Percentiles rank a stretch among this genome's conserved stretches.
phyloP scores from a whole-genome alignment of 257 asterid genomes.

The Parsonsia alboflavescens region DNA sequence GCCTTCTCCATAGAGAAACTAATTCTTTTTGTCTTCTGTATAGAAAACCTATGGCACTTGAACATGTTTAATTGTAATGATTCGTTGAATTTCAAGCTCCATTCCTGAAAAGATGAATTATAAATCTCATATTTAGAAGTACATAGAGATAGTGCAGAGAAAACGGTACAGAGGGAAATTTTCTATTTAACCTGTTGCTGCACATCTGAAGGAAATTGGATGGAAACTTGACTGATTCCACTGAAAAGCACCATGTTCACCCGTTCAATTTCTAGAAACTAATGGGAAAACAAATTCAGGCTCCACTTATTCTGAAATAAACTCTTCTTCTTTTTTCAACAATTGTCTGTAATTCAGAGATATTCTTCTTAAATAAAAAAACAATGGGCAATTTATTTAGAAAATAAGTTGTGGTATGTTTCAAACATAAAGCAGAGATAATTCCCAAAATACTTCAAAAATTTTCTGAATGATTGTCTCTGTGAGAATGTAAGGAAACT shows the following conservation, averaged over 20 bases:
- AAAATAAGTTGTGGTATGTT: not conserved
- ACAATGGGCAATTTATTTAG: not conserved
- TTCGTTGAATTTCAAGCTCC: slow-evolving; percentile 18
- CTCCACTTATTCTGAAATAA: not conserved
- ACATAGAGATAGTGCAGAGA: slow-evolving; percentile 6
- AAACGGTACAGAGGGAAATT: not conserved
- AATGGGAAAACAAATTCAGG: not conserved
- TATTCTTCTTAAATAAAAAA: not conserved
- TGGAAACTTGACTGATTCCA: not conserved
- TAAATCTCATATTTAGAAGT: not conserved
- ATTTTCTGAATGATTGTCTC: too few species aligned
- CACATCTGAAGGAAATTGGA: slow-evolving; percentile 2
- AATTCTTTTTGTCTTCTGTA: slow-evolving; percentile 20
- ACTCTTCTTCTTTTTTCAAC: not conserved
- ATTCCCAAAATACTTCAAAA: too few species aligned
- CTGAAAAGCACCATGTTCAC: slow-evolving; percentile 11
- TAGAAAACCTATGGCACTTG: slow-evolving; percentile 14
- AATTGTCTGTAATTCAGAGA: not conserved
- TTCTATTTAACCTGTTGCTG: slow-evolving; percentile 4
- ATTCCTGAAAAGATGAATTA: slow-evolving; percentile 16
- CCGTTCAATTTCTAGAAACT: slow-evolving; percentile 1
- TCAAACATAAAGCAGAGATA: not conserved
- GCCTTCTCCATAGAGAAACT: slow-evolving; percentile 30
- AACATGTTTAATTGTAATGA: slow-evolving; percentile 13
- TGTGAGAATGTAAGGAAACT: too few species aligned